Evolutionary conservation across 2,329 filamentous ascomycete genomes (phyloP).

Genomic region (Exophiala spinifera): DNA sequence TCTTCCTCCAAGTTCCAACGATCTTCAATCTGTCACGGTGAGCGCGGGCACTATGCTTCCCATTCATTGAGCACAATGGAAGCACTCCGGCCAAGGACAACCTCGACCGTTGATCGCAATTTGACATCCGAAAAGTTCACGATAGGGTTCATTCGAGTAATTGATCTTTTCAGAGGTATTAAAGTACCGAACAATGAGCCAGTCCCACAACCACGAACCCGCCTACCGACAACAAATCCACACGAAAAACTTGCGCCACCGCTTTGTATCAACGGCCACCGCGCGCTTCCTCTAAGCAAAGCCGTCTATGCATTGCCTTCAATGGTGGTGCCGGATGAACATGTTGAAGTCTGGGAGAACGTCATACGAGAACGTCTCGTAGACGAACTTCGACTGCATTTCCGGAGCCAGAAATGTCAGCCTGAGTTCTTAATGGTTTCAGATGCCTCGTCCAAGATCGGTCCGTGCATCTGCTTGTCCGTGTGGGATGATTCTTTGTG

Average conservation of each 20-base stretch:
- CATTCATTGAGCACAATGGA: not conserved
- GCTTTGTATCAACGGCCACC: not conserved
- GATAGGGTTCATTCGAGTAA: not conserved
- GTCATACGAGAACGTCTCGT: not conserved
- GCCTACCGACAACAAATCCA: not conserved
- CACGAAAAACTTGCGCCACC: not conserved
- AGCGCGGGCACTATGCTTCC: not conserved
- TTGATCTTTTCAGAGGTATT: not conserved
- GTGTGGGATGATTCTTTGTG: not conserved
- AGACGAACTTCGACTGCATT: not conserved
- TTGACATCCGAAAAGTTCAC: not conserved
- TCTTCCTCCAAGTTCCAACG: too few species aligned
- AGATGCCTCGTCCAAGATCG: not conserved
- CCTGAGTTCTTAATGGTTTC: not conserved
- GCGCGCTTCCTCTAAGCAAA: not conserved
- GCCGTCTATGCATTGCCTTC: not conserved
- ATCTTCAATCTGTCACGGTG: not conserved
- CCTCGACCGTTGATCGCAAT: not conserved
- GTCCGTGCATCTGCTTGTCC: not conserved
- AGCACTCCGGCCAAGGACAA: not conserved
- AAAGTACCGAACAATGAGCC: not conserved
- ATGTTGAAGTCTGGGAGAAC: not conserved
- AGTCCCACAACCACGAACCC: not conserved
- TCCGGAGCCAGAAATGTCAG: not conserved
- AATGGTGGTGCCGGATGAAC: not conserved